These are phyloP conservation scores for Babesia ovata DNA, from an alignment of 169 alveolate genomes.

Conservation along the genomic window DNA sequence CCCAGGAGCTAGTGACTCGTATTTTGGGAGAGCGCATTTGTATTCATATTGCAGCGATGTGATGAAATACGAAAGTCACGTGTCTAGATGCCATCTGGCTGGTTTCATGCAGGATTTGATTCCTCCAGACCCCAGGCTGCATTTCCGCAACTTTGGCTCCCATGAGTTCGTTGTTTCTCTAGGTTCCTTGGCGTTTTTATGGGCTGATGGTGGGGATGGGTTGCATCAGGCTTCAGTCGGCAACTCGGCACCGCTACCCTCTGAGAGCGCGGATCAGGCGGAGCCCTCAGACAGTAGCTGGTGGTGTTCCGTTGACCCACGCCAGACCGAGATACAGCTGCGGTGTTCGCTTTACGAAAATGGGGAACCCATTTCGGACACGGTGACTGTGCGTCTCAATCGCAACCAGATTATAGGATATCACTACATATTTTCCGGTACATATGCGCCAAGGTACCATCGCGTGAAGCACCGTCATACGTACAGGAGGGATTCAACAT, in stretches of 20 bases:
- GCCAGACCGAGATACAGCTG: conserved; percentile 1
- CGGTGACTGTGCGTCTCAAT: conserved; percentile 8
- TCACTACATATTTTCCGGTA: conserved; percentile 5
- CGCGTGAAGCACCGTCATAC: conserved; percentile 21
- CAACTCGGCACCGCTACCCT: background rate
- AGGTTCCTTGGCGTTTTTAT: conserved; percentile 28
- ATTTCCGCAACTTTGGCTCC: background rate
- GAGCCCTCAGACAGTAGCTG: background rate
- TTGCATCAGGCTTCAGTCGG: background rate
- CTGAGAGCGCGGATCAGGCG: background rate
- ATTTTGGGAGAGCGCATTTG: too few species aligned
- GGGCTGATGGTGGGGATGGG: background rate
- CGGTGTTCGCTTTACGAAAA: conserved; percentile 1
- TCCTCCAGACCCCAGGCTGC: conserved; percentile 52
- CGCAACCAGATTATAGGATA: background rate
- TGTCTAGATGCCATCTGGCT: conserved; percentile 31
- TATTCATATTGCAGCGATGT: background rate
- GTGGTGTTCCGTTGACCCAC: background rate
- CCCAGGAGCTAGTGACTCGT: too few species aligned
- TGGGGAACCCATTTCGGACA: conserved; percentile 7
- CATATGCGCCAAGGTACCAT: background rate
- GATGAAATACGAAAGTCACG: conserved; percentile 11
- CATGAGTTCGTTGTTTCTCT: conserved; percentile 18
- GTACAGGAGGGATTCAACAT: conserved; percentile 8
- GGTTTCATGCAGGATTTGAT: conserved; percentile 17